Conservation (phyloP, 1,284 basidiomycete genomes). For the Takashimella koratensis region DNA sequence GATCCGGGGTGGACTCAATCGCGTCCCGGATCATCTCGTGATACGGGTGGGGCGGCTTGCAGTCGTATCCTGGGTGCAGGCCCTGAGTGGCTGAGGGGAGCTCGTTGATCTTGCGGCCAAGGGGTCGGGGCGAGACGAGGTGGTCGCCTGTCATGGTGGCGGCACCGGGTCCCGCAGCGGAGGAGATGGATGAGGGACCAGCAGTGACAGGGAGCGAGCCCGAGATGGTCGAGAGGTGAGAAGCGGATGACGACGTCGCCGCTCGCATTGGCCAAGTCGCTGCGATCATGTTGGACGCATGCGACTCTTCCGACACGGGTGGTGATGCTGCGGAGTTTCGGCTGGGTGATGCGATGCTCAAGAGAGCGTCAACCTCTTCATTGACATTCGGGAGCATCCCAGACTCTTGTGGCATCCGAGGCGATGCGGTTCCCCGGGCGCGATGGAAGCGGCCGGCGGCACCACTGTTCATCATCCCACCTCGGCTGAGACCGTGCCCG, state of each 20-base stretch:
- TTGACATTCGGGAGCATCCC: conserved; percentile 17
- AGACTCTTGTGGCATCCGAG: conserved; percentile 8
- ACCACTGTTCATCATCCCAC: not conserved
- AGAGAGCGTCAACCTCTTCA: conserved; percentile 24
- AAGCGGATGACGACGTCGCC: conserved; percentile 26
- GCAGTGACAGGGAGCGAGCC: conserved; percentile 9
- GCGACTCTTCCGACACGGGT: conserved; percentile 17
- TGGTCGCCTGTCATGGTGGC: not conserved
- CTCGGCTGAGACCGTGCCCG: not conserved
- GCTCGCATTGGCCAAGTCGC: conserved; percentile 9
- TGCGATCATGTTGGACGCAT: conserved; percentile 14
- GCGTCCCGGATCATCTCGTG: conserved; percentile 48
- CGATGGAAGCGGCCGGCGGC: not conserved
- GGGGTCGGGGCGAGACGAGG: not conserved
- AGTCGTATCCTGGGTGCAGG: conserved; percentile 40
- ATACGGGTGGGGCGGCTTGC: conserved; percentile 48
- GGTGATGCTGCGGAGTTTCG: conserved; percentile 8
- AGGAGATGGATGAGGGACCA: not conserved
- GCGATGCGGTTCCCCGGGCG: conserved; percentile 12
- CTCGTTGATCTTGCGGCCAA: conserved; percentile 38
- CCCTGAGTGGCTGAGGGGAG: conserved; percentile 35
- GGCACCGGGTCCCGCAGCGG: too few relatives aligned
- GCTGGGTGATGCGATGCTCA: not conserved
- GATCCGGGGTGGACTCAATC: conserved; percentile 44
- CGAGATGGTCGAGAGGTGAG: conserved; percentile 27